Percentiles rank a stretch among this genome's conserved stretches.
These are phyloP conservation scores for Rutstroemia sp. DNA, from an alignment of 2,329 filamentous ascomycete species.

Conservation along the genomic window DNA sequence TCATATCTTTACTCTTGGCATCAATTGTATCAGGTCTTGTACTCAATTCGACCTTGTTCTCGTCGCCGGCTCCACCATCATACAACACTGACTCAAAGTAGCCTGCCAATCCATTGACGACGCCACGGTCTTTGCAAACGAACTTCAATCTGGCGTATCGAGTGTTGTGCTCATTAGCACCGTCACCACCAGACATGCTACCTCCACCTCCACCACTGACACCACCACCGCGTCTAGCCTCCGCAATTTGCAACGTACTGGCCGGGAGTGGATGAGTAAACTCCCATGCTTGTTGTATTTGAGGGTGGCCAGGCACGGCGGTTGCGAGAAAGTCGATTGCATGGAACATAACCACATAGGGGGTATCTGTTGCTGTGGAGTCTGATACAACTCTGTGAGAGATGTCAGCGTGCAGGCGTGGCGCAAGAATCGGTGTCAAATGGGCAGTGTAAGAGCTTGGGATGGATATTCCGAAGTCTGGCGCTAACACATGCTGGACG, in stretches of 20 bases:
- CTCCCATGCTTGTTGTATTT: slow-evolving; percentile 73
- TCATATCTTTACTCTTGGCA: slow-evolving; percentile 92
- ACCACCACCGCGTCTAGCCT: slow-evolving; percentile 54
- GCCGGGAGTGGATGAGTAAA: slow-evolving; percentile 69
- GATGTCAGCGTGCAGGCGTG: slow-evolving; percentile 78
- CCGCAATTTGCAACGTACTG: slow-evolving; percentile 45
- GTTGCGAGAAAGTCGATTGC: slow-evolving; percentile 80
- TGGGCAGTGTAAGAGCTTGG: slow-evolving; percentile 90
- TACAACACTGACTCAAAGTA: slow-evolving; percentile 98
- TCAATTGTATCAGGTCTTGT: slow-evolving; percentile 91
- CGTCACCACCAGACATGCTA: slow-evolving; percentile 66
- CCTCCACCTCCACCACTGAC: slow-evolving; percentile 61
- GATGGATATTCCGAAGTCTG: slow-evolving; percentile 82
- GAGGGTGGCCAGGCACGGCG: slow-evolving; percentile 45
- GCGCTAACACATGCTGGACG: slow-evolving; percentile 79
- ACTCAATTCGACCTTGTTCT: slow-evolving; percentile 70
- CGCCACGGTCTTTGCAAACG: slow-evolving; percentile 67
- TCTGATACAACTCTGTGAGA: slow-evolving; percentile 53
- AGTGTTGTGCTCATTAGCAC: slow-evolving; percentile 85
- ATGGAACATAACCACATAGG: slow-evolving; percentile 90
- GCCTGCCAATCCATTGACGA: slow-evolving; percentile 83
- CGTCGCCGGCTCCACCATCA: slow-evolving; percentile 38
- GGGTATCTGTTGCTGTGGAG: slow-evolving; percentile 73
- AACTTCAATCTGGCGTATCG: slow-evolving; percentile 75
- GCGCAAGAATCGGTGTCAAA: slow-evolving; percentile 83